Evolutionary conservation across 1,284 basidiomycete genomes (phyloP), one percentile per base, ranked within the genome.

Genomic region (Cutaneotrichosporon sp.): DNA sequence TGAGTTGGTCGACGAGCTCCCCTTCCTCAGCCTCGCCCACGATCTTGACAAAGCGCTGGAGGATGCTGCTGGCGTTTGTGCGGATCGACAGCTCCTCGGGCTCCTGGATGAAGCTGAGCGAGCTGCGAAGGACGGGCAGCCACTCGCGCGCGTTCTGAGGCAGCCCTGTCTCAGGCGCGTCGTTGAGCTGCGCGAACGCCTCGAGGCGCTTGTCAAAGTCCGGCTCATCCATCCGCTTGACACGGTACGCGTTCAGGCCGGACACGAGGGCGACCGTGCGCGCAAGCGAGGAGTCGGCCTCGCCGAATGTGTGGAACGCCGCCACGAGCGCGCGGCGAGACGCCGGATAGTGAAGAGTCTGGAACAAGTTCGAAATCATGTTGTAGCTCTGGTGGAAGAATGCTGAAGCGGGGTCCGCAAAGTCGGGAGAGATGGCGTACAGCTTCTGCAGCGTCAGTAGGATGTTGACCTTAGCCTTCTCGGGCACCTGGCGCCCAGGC

Each of bases 71-170:
- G 0, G 96, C 90, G 73, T 89, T 96, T 65, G 86, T 91, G 36
- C 97, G 86, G 60, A 99, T 86, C 0, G 92, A 89, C 42, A 99
- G 82, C 76, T 99, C 97, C 8, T 90, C 88, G 0, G 90, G 86
- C 75, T 99, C 94, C 75, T 93, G 91, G 58, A 98, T 86, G 81
- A 89, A 92, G 81, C 88, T 87, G 26, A 98, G 83, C 80, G 90
- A 86, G 76, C 92, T 92, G 82, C 92, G 87, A 3, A 97, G 79
- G 46, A 99, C 70, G 0, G 93, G 91, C 26, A 89, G 80, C 97
- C 96, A 99, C 49, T 74, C 69, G 55, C 71, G 66, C 2, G 70
- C 56, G 2, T 58, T 65, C 21, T 55, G 51, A 0, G 70, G 70
- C 11, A 76, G 65, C 6, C 62, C 67, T 0, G 80, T 80, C 60